phyloP scores from a whole-genome alignment of 345 rosid genomes.

The Rhodamnia argentea region DNA sequence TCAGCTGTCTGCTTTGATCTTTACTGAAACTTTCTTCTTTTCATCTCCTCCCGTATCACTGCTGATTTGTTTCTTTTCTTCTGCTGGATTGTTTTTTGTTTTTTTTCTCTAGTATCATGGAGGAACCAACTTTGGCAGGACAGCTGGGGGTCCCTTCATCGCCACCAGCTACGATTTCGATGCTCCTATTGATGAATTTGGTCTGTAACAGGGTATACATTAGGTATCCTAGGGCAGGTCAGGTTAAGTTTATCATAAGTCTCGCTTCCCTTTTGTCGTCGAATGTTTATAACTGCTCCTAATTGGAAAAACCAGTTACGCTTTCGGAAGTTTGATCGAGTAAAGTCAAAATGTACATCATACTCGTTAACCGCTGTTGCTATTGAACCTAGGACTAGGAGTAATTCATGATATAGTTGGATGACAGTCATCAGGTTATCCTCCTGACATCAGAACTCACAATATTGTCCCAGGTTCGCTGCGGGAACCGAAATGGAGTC shows the following conservation, averaged over 20 bases:
- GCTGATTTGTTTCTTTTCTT: not conserved
- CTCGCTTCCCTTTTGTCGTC: not conserved
- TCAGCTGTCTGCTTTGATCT: not conserved
- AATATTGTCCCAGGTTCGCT: constrained; percentile 11
- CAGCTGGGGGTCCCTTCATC: constrained; percentile 18
- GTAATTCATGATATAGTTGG: not conserved
- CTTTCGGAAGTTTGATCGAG: not conserved
- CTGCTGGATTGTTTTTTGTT: not conserved
- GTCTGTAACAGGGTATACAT: constrained; percentile 1
- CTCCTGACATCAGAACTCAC: not conserved
- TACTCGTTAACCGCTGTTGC: not conserved
- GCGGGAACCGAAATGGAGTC: constrained; percentile 48
- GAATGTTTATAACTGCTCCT: not conserved
- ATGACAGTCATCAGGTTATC: not conserved
- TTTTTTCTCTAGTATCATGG: constrained; percentile 23
- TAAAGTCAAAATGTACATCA: not conserved
- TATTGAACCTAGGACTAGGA: not conserved
- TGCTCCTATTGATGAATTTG: constrained; percentile 41
- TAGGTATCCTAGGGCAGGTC: not conserved
- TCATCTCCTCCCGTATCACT: not conserved
- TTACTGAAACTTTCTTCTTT: too few species aligned
- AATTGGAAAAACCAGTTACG: not conserved
- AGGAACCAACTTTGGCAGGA: constrained; percentile 41
- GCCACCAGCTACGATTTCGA: constrained; percentile 29
- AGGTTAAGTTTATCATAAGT: not conserved